phyloP scores from a whole-genome alignment of 257 asterid species.

The Leonotis leonurus region DNA sequence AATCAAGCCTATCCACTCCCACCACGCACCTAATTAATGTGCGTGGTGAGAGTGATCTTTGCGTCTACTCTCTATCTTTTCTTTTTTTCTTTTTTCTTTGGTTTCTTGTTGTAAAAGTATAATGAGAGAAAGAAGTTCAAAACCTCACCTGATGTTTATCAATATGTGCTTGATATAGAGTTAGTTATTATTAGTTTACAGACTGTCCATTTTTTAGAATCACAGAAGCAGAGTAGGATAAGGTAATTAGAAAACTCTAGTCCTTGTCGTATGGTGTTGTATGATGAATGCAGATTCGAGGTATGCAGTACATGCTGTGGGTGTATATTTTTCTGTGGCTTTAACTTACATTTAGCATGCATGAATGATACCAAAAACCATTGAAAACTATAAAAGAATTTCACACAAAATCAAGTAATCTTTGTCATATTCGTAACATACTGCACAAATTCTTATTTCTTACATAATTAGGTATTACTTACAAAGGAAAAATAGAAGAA shows the following conservation, averaged over 20 bases:
- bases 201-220: not conserved
- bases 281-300: not conserved
- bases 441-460: too few relatives aligned
- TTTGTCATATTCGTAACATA: too few relatives aligned
- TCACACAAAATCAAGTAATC: too few relatives aligned
- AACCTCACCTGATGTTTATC: not conserved
- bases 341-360: too few relatives aligned
- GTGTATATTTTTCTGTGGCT: too few relatives aligned
- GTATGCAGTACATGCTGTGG: too few relatives aligned
- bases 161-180: slow-evolving; percentile 10
- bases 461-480: too few relatives aligned
- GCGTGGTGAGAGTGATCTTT: not conserved
- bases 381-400: not conserved
- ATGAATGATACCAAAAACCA: not conserved
- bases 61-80: too few relatives aligned
- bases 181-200: not conserved
- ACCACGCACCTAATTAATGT: not conserved
- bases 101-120: too few relatives aligned
- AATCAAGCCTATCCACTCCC: slow-evolving; percentile 29
- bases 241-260: not conserved
- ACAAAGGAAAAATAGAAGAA: too few relatives aligned
- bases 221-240: not conserved
- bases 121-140: not conserved
- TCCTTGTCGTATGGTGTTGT: not conserved
- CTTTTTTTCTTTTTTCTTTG: too few relatives aligned